A percentile compares a stretch with the other conserved stretches of the same genome.
Evolutionary conservation across 139 green algal genomes (phyloP).

Genomic region (Yamagishiella unicocca): DNA sequence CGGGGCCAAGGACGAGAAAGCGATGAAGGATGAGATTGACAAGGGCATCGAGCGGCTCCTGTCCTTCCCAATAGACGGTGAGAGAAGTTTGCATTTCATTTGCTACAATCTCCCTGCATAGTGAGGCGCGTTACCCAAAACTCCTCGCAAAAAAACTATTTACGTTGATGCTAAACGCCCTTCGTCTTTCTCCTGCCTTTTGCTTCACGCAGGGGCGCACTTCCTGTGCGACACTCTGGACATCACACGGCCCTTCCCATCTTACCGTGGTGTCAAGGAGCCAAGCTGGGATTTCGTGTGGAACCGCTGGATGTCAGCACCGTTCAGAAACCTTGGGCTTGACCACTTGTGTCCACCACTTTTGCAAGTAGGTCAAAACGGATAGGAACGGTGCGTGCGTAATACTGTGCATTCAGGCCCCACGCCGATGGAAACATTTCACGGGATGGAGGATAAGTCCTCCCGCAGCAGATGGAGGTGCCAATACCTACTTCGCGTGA

Average conservation of each 20-base stretch:
- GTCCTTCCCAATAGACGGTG: constrained; percentile 55
- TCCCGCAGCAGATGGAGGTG: too few relatives aligned
- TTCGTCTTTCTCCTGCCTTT: neutral
- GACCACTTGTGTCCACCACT: constrained; percentile 84
- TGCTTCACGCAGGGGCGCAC: constrained; percentile 80
- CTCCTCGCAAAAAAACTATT: too few relatives aligned
- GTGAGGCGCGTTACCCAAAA: too few relatives aligned
- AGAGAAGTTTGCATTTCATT: neutral
- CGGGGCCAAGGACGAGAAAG: constrained; percentile 37
- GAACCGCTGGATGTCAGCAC: constrained; percentile 86
- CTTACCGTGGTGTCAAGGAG: constrained; percentile 43
- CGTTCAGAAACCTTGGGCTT: constrained; percentile 80
- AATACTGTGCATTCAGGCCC: too few relatives aligned
- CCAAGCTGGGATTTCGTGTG: constrained; percentile 91
- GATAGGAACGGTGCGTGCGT: too few relatives aligned
- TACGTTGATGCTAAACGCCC: too few relatives aligned
- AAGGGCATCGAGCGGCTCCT: constrained; percentile 43
- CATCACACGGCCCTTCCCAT: constrained; percentile 93
- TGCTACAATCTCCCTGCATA: too few relatives aligned
- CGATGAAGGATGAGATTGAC: constrained; percentile 56
- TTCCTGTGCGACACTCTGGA: constrained; percentile 97
- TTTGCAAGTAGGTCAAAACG: constrained; percentile 77
- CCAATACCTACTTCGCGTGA: too few relatives aligned
- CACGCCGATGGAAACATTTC: too few relatives aligned
- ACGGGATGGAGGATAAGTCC: too few relatives aligned